Percentiles rank a stretch among this genome's conserved stretches.
Evolutionary conservation across 192 early-diverging fungal species (phyloP).

Genomic region (Backusella circina): DNA sequence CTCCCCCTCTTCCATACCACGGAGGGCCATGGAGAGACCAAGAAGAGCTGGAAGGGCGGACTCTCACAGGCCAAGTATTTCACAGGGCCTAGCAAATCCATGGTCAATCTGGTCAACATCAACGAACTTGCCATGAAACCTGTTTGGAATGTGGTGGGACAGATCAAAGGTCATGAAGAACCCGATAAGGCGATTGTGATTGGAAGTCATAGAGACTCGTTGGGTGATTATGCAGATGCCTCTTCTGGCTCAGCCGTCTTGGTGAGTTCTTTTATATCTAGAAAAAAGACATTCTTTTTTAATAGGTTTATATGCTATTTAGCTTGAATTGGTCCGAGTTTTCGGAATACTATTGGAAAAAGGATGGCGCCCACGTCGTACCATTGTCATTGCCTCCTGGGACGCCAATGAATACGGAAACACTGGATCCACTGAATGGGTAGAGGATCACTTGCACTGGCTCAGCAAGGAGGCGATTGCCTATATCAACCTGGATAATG

Average conservation of each 20-base stretch:
- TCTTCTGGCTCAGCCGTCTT: constrained; percentile 51
- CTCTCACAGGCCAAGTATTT: constrained; percentile 41
- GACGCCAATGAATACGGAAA: constrained; percentile 61
- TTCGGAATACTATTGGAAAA: constrained; percentile 51
- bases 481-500: constrained; percentile 55
- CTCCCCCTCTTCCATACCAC: constrained; percentile 33
- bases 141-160: constrained; percentile 60
- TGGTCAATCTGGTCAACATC: constrained; percentile 48
- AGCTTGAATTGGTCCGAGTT: constrained; percentile 52
- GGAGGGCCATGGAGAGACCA: constrained; percentile 39
- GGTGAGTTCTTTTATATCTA: constrained; percentile 9
- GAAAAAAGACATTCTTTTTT: not conserved
- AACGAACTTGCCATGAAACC: constrained; percentile 43
- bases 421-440: constrained; percentile 62
- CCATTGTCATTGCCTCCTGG: constrained; percentile 59
- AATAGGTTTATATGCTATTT: too few relatives aligned
- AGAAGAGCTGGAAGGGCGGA: constrained; percentile 47
- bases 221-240: constrained; percentile 62
- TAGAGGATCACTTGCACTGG: constrained; percentile 53
- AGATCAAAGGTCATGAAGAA: constrained; percentile 50
- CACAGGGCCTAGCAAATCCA: constrained; percentile 48
- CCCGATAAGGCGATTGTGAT: constrained; percentile 48
- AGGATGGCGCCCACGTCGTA: constrained; percentile 62
- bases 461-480: constrained; percentile 47
- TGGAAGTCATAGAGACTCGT: constrained; percentile 55